These are phyloP conservation scores for Penicillium sclerotigenum DNA, from an alignment of 2,329 filamentous ascomycete species.

Conservation along the genomic window DNA sequence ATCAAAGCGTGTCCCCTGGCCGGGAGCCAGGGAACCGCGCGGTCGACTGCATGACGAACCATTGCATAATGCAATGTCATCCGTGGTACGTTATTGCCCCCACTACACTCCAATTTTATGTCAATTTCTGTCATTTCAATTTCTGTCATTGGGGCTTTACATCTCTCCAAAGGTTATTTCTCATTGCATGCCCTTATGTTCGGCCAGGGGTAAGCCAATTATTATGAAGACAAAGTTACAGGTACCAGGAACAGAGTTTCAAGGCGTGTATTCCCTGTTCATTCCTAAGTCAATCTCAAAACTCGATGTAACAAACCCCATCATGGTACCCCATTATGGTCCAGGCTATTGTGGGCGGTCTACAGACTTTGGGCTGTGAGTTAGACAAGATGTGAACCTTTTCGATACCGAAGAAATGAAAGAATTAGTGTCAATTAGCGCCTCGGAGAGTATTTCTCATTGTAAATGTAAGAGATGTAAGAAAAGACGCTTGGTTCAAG, in stretches of 20 bases:
- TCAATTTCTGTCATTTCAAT: background rate
- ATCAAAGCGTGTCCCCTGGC: conserved; percentile 3
- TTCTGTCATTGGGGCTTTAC: background rate
- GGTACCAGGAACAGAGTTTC: background rate
- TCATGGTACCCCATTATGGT: conserved; percentile 8
- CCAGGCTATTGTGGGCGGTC: conserved; percentile 12
- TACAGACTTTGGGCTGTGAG: conserved; percentile 11
- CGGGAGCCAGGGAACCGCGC: conserved; percentile 1
- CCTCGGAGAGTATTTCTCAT: background rate
- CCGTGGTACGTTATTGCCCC: background rate
- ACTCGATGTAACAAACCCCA: background rate
- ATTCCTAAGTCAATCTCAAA: background rate
- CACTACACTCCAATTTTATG: background rate
- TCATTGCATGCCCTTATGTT: background rate
- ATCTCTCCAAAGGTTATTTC: background rate
- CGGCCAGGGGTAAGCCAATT: conserved; percentile 10
- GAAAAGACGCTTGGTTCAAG: background rate
- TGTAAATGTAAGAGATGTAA: conserved; percentile 1
- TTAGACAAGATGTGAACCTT: background rate
- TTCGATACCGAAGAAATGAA: background rate
- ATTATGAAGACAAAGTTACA: background rate
- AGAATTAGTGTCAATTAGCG: background rate
- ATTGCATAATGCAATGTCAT: background rate
- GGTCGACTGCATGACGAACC: background rate
- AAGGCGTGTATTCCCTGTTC: background rate